phyloP scores from a whole-genome alignment of 2,329 filamentous ascomycete species.

The Fusarium humuli region DNA sequence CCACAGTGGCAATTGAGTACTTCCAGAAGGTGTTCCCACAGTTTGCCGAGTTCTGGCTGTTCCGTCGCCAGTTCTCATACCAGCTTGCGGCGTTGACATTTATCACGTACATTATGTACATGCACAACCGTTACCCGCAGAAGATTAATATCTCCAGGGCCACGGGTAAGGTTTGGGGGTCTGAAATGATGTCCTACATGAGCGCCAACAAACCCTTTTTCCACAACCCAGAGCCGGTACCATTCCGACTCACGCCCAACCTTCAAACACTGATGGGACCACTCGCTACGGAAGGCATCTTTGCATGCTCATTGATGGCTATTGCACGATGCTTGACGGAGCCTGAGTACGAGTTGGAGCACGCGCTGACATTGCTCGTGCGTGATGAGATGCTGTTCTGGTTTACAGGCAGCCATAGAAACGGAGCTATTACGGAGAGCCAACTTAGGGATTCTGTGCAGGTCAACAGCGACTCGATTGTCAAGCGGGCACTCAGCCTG shows the following conservation, averaged over 20 bases:
- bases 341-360: constrained; percentile 89
- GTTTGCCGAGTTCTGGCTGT: constrained; percentile 97
- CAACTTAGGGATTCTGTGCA: constrained; percentile 84
- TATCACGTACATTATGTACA: constrained; percentile 98
- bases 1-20: constrained; percentile 84
- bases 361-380: constrained; percentile 93
- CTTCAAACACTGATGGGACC: constrained; percentile 96
- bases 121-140: constrained; percentile 94
- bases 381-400: constrained; percentile 98
- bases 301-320: constrained; percentile 94
- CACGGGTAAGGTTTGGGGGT: constrained; percentile 95
- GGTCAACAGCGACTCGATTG: constrained; percentile 88
- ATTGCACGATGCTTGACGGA: constrained; percentile 95
- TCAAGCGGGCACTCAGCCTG: constrained; percentile 87
- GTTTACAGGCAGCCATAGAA: constrained; percentile 83
- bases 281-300: constrained; percentile 94
- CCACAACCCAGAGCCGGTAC: constrained; percentile 94
- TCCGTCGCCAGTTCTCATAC: constrained; percentile 96
- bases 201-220: constrained; percentile 86
- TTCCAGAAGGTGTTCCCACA: constrained; percentile 89
- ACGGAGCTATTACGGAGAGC: constrained; percentile 62
- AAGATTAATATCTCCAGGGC: constrained; percentile 92
- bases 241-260: constrained; percentile 97
- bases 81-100: constrained; percentile 95
- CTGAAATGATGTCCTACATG: constrained; percentile 92